phyloP scores from a whole-genome alignment of 1,139 yeast genomes.

The Zygoascus hellenicus region DNA sequence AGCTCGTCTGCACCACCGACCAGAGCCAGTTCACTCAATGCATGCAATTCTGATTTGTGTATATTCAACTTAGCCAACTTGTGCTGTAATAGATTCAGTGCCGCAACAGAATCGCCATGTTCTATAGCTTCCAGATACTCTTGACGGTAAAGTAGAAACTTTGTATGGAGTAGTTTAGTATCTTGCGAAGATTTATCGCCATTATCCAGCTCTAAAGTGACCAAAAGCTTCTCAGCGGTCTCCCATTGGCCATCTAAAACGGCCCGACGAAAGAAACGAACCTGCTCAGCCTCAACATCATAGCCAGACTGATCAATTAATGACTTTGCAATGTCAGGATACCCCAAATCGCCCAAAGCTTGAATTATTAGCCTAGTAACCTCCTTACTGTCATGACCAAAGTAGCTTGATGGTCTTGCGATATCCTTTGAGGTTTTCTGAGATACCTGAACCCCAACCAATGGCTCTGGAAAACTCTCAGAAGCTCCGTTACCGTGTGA shows the following conservation, averaged over 20 bases:
- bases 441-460: no score
- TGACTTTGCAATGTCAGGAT: constrained; percentile 35
- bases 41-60: constrained; percentile 28
- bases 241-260: constrained; percentile 43
- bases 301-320: constrained; percentile 42
- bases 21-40: constrained; percentile 36
- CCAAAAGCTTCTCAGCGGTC: constrained; percentile 36
- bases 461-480: no score
- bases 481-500: not conserved
- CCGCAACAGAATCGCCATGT: constrained; percentile 32
- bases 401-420: not conserved
- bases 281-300: constrained; percentile 32
- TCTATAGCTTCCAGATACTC: constrained; percentile 32
- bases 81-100: constrained; percentile 41
- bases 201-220: constrained; percentile 26
- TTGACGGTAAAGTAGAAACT: constrained; percentile 33
- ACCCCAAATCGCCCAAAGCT: constrained; percentile 46
- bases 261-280: constrained; percentile 38
- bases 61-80: constrained; percentile 18
- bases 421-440: no score
- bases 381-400: constrained; percentile 37
- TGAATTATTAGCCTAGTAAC: constrained; percentile 47
- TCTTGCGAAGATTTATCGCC: constrained; percentile 13
- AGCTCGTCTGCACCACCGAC: constrained; percentile 32
- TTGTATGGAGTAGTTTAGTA: constrained; percentile 19